Evolutionary conservation across 2,329 filamentous ascomycete genomes (phyloP).

Genomic region (Phyllosticta ampelicida): DNA sequence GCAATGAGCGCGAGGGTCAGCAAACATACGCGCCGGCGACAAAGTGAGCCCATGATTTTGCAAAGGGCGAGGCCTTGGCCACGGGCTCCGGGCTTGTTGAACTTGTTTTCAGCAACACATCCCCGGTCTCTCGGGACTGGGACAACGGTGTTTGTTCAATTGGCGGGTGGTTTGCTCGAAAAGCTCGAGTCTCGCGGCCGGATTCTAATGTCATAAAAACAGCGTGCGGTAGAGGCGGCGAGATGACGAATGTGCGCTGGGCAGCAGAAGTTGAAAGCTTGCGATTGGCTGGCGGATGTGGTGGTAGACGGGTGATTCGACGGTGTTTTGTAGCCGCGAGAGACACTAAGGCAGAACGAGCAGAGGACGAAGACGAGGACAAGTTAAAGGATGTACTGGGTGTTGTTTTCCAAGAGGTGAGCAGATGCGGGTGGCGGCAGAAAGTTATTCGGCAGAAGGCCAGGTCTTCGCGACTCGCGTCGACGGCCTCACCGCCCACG

Average conservation of each 20-base stretch:
- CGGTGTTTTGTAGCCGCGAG: too few relatives aligned
- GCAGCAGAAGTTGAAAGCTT: background rate
- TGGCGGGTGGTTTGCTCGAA: conserved; percentile 19
- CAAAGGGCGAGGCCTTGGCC: conserved; percentile 33
- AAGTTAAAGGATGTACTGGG: background rate
- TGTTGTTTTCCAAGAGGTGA: background rate
- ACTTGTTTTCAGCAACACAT: conserved; percentile 38
- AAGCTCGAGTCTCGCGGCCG: conserved; percentile 20
- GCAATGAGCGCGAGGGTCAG: conserved; percentile 13
- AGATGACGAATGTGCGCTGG: background rate
- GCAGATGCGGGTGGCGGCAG: background rate
- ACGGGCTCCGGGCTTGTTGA: conserved; percentile 30
- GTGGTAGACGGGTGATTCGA: background rate
- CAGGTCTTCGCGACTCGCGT: background rate
- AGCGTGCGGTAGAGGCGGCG: background rate
- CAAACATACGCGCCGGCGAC: conserved; percentile 68
- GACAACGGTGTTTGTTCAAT: conserved; percentile 21
- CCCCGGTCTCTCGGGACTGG: conserved; percentile 53
- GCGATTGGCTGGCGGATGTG: background rate
- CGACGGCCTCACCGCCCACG: background rate
- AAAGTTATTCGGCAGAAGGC: background rate
- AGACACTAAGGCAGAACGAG: background rate
- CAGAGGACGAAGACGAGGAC: background rate
- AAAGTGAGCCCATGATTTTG: conserved; percentile 83
- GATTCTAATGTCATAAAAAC: conserved; percentile 26